Conservation (phyloP, 495 filamentous ascomycete species). For the Aspergillus kassunensis region DNA sequence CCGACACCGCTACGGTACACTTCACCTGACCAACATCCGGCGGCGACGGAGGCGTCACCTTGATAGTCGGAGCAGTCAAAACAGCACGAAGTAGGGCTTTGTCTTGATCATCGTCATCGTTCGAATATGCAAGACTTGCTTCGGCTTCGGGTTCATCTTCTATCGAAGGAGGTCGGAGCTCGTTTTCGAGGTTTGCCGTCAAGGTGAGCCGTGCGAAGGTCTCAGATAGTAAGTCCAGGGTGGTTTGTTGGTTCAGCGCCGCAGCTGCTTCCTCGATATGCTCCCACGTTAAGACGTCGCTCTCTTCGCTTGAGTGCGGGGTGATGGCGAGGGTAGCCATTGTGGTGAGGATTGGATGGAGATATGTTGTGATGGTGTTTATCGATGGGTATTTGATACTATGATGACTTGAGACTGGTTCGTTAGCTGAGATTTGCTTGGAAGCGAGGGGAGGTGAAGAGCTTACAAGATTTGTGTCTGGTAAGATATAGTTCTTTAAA, state of each 20-base stretch:
- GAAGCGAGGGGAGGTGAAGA: background rate
- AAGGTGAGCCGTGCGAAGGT: background rate
- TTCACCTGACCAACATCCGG: background rate
- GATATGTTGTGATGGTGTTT: too few relatives aligned
- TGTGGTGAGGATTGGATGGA: too few relatives aligned
- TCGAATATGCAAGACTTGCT: too few relatives aligned
- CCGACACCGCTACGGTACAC: background rate
- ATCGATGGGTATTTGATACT: too few relatives aligned
- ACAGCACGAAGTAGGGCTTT: background rate
- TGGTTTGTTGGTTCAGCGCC: background rate
- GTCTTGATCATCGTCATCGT: too few relatives aligned
- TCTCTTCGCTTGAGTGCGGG: background rate
- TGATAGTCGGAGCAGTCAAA: background rate
- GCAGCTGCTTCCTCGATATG: background rate
- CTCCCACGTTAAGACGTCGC: background rate
- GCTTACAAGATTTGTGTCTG: background rate
- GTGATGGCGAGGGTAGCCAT: background rate
- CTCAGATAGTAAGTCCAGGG: background rate
- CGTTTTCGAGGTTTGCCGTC: background rate
- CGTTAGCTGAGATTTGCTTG: background rate
- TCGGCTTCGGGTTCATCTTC: background rate
- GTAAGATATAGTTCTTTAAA: background rate
- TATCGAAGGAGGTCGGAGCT: background rate
- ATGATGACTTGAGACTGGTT: too few relatives aligned
- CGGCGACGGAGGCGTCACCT: conserved; percentile 3